Conservation (phyloP, 1,139 yeast genomes). For the Saccharomyces hybrid region DNA sequence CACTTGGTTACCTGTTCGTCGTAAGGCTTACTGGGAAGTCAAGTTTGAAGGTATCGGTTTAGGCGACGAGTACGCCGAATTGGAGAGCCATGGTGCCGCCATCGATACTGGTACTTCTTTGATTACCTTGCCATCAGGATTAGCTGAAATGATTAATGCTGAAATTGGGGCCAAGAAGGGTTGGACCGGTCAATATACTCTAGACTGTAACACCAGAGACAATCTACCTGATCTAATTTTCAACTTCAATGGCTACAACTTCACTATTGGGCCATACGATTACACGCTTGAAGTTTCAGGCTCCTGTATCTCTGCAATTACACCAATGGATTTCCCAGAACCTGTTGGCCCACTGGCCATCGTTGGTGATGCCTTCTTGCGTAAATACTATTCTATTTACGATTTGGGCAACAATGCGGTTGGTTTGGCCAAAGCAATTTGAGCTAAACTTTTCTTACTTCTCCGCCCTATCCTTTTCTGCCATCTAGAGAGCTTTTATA, state of each 20-base stretch:
- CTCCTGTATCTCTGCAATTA: slow-evolving; percentile 89
- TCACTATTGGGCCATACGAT: slow-evolving; percentile 80
- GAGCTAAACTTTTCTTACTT: slow-evolving; percentile 9
- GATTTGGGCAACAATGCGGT: slow-evolving; percentile 86
- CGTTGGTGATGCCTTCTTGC: slow-evolving; percentile 93
- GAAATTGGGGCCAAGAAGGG: slow-evolving; percentile 95
- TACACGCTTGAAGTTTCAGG: slow-evolving; percentile 92
- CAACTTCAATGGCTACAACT: slow-evolving; percentile 82
- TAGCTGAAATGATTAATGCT: slow-evolving; percentile 90
- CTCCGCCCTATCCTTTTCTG: neutral
- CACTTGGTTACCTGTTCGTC: slow-evolving; percentile 93
- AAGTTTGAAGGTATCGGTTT: slow-evolving; percentile 81
- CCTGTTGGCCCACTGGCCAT: slow-evolving; percentile 96
- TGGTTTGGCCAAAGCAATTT: slow-evolving; percentile 75
- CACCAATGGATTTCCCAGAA: slow-evolving; percentile 95
- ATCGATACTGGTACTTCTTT: slow-evolving; percentile 97
- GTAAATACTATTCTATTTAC: slow-evolving; percentile 88
- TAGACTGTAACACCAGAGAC: slow-evolving; percentile 82
- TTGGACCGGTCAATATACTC: slow-evolving; percentile 94
- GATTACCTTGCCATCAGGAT: slow-evolving; percentile 86
- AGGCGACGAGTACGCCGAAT: slow-evolving; percentile 83
- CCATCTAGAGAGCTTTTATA: neutral
- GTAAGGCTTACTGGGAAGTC: slow-evolving; percentile 99
- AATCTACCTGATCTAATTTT: slow-evolving; percentile 84
- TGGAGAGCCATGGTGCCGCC: slow-evolving; percentile 86